A percentile compares a stretch with the other conserved stretches of the same genome.
Evolutionary conservation across 2,329 filamentous ascomycete species (phyloP).

Genomic region (Acarospora socialis): DNA sequence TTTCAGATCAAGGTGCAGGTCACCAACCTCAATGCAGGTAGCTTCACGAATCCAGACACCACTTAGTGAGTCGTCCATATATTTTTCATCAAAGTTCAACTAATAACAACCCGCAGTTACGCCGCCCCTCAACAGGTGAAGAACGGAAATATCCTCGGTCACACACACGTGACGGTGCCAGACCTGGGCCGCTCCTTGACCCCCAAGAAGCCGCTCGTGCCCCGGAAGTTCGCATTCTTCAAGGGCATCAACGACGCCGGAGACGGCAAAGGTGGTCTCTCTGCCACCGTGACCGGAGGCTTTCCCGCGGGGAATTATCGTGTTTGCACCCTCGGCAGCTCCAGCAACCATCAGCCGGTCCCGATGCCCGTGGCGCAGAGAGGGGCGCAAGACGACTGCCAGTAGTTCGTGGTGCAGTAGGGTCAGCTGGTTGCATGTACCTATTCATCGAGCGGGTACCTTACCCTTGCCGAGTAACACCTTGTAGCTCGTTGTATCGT

Average conservation of each 20-base stretch:
- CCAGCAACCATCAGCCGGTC: slow-evolving; percentile 54
- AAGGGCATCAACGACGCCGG: slow-evolving; percentile 52
- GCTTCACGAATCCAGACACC: slow-evolving; percentile 39
- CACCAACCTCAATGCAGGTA: slow-evolving; percentile 35
- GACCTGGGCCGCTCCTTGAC: too few species aligned
- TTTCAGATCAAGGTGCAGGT: slow-evolving; percentile 38
- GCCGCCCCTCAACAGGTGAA: too few species aligned
- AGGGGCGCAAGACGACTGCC: slow-evolving; percentile 52
- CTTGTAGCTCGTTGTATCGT: too few species aligned
- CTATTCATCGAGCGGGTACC: too few species aligned
- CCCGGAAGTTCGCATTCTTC: slow-evolving; percentile 46
- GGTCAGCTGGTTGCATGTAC: too few species aligned
- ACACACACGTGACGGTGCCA: too few species aligned
- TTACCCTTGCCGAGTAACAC: too few species aligned
- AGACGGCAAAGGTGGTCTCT: slow-evolving; percentile 40
- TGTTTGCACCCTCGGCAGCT: slow-evolving; percentile 47
- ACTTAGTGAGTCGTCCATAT: too few species aligned
- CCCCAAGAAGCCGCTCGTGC: slow-evolving; percentile 38
- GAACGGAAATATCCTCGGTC: slow-evolving; percentile 30
- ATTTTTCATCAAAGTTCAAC: too few species aligned
- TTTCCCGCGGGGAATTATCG: slow-evolving; percentile 50
- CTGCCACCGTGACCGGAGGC: slow-evolving; percentile 41
- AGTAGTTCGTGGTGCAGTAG: too few species aligned
- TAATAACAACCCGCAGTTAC: too few species aligned
- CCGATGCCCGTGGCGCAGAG: slow-evolving; percentile 54